Conservation (phyloP, 148 eudicot species). For the Rhododendron ferrugineum region DNA sequence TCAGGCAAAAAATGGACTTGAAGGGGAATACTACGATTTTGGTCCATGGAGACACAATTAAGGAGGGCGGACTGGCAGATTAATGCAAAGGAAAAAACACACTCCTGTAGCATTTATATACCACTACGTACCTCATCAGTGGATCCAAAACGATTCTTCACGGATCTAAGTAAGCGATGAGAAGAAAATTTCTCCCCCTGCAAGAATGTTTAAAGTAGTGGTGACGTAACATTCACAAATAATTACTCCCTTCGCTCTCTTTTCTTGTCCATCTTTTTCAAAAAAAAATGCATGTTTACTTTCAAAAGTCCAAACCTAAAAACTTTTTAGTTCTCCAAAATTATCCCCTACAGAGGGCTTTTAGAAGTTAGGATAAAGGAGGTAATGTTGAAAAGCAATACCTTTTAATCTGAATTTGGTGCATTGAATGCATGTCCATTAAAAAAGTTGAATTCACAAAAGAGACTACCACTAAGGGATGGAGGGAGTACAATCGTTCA, state of each 20-base stretch:
- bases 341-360: neutral
- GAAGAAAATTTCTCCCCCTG: constrained; percentile 93
- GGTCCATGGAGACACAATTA: neutral
- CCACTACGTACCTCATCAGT: constrained; percentile 77
- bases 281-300: neutral
- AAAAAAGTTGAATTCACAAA: neutral
- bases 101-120: neutral
- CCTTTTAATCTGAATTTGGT: neutral
- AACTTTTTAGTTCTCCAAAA: neutral
- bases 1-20: neutral
- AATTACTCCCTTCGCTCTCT: neutral
- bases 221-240: neutral
- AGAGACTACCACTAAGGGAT: neutral
- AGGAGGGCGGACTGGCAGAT: neutral
- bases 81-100: neutral
- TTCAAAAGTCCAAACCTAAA: neutral
- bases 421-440: neutral
- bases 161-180: constrained; percentile 89
- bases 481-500: constrained; percentile 5
- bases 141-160: constrained; percentile 94
- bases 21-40: neutral
- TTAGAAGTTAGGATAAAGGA: neutral
- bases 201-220: constrained; percentile 7
- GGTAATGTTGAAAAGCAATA: neutral
- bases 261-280: neutral